Conservation (phyloP, 192 early-diverging fungal genomes). For the Ramicandelaber brevisporus region DNA sequence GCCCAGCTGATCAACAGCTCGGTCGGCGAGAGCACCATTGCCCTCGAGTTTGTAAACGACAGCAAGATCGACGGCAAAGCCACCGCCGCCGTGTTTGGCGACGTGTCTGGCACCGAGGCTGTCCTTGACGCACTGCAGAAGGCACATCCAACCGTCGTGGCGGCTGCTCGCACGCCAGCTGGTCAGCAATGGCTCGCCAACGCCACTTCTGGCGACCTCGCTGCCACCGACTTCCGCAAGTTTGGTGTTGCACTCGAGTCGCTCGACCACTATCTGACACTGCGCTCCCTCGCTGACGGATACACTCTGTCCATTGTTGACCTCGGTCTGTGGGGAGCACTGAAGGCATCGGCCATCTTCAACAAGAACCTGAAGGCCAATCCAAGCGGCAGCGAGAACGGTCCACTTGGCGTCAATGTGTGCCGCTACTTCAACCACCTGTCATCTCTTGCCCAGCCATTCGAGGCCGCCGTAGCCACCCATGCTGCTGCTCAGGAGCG, state of each 20-base stretch:
- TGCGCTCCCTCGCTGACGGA: slow-evolving; percentile 59
- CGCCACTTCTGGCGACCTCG: slow-evolving; percentile 33
- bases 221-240: slow-evolving; percentile 34
- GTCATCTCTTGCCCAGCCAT: slow-evolving; percentile 24
- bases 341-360: slow-evolving; percentile 61
- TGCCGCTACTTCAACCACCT: slow-evolving; percentile 62
- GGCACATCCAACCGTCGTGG: too few species aligned
- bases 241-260: slow-evolving; percentile 35
- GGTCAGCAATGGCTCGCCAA: too few species aligned
- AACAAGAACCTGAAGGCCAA: slow-evolving; percentile 45
- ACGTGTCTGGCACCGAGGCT: too few species aligned
- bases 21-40: too few species aligned
- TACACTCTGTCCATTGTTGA: slow-evolving; percentile 57
- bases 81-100: too few species aligned
- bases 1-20: too few species aligned
- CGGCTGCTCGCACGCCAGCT: too few species aligned
- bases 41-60: too few species aligned
- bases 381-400: slow-evolving; percentile 18
- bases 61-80: too few species aligned
- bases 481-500: slow-evolving; percentile 2
- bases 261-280: slow-evolving; percentile 57
- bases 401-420: slow-evolving; percentile 36
- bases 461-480: slow-evolving; percentile 11
- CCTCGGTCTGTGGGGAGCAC: slow-evolving; percentile 63
- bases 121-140: too few species aligned